Evolutionary conservation across 371 early-diverging fungal species (phyloP).

Genomic region (Mortierella sp.): DNA sequence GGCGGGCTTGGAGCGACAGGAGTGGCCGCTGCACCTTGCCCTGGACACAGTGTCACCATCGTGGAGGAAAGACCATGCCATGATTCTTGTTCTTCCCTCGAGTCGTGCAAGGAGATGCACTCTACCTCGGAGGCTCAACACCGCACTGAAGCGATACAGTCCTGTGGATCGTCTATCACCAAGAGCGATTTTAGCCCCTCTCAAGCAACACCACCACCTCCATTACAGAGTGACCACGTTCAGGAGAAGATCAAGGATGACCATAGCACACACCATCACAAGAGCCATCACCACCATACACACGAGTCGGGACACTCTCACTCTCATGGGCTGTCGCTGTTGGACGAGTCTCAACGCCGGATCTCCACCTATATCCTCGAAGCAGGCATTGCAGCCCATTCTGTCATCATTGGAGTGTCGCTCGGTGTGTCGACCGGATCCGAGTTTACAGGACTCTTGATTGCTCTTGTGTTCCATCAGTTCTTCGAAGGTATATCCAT

Average conservation of each 20-base stretch:
- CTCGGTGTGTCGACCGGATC: slow-evolving; percentile 75
- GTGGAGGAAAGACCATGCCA: slow-evolving; percentile 19
- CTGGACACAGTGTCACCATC: slow-evolving; percentile 28
- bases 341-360: slow-evolving; percentile 38
- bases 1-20: slow-evolving; percentile 28
- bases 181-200: slow-evolving; percentile 6
- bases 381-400: slow-evolving; percentile 86
- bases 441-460: slow-evolving; percentile 73
- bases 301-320: slow-evolving; percentile 36
- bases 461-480: slow-evolving; percentile 89
- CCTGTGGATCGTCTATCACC: slow-evolving; percentile 21
- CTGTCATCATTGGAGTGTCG: slow-evolving; percentile 86
- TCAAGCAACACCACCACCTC: neutral
- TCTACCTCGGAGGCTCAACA: slow-evolving; percentile 19
- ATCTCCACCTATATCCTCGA: slow-evolving; percentile 72
- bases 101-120: slow-evolving; percentile 21
- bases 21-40: slow-evolving; percentile 27
- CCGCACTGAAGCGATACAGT: slow-evolving; percentile 11
- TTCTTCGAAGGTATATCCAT: slow-evolving; percentile 85
- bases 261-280: neutral
- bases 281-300: slow-evolving; percentile 17
- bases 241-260: neutral
- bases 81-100: slow-evolving; percentile 30
- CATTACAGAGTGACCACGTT: slow-evolving; percentile 13
- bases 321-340: slow-evolving; percentile 28